Evolutionary conservation across 257 asterid species (phyloP), one percentile per base, ranked within the genome.

Genomic region (Nicotiana undulata): DNA sequence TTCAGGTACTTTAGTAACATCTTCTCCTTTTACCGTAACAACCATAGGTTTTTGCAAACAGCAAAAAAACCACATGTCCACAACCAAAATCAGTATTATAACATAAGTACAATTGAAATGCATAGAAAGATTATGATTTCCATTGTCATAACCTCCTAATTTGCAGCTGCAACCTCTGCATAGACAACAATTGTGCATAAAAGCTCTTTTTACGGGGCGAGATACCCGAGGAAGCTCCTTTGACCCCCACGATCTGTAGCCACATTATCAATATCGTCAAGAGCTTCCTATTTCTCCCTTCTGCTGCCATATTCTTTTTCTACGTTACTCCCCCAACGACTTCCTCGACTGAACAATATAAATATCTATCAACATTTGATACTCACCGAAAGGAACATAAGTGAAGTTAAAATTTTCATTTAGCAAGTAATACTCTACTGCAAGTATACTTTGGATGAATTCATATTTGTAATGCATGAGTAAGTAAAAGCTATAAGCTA

Each of bases 171-270:
- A 12, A 88, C 91, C 86, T 92, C 91, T 37, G 94, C 97, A 76
- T 53, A 53, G 96, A 95, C 28, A 93, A 85, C 76, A 93, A 85
- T 80, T 91, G 96, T 24, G 97, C 98, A 63, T 97, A 85, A 80
- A 92, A 95, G 63, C 97, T 85, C 97, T 91, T 11, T 97, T 92
- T 37, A 88, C 85, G 3, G 98, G 98, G 77, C 97, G 89, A 86
- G 92, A 75, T 65, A 88, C 88, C 85, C 89, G 93, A 63, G 97
- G 97, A 58, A 88, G 85, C 4, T 58, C 89, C 93, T 1, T 15
- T 93, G 92, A 29, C 80, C 88, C 20, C 84, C 94, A 16, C 90
- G 91, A 63, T 84, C 79, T 0, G 93, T 82, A 11, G 88, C 97
- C 29, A 90, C 26, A 82, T 95, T 95, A 6, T 98, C 98, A 0